Percentiles rank a stretch among this genome's conserved stretches.
phyloP scores from a whole-genome alignment of 768 basidiomycete genomes.

The Mycena floridula region DNA sequence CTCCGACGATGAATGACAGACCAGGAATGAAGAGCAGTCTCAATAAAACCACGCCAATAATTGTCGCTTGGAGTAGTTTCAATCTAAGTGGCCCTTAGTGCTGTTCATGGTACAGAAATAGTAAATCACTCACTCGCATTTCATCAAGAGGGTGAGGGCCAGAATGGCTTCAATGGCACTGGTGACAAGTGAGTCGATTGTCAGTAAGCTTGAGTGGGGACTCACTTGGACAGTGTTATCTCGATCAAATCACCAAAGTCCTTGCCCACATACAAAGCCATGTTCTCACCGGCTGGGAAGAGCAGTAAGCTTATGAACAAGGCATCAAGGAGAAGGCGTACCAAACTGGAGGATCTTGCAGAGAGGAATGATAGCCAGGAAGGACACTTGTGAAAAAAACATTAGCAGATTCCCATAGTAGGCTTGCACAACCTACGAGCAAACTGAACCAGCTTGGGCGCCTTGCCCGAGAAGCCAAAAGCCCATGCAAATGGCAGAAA shows the following conservation, averaged over 20 bases:
- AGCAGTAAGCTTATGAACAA: no score
- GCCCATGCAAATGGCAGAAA: slow-evolving; percentile 38
- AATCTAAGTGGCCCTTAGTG: no score
- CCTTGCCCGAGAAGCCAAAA: slow-evolving; percentile 9
- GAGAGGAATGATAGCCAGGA: slow-evolving; percentile 44
- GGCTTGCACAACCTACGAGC: slow-evolving; percentile 18
- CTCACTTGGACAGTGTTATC: slow-evolving; percentile 47
- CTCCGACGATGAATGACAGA: slow-evolving; percentile 36
- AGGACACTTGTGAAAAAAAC: slow-evolving; percentile 29
- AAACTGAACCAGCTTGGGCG: slow-evolving; percentile 18
- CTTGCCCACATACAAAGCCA: slow-evolving; percentile 42
- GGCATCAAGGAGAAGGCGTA: no score
- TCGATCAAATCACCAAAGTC: slow-evolving; percentile 43
- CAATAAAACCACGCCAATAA: slow-evolving; percentile 38
- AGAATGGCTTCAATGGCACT: slow-evolving; percentile 46
- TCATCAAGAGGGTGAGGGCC: slow-evolving; percentile 37
- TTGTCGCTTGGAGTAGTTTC: slow-evolving; percentile 38
- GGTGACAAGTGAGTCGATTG: neutral
- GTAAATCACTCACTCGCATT: slow-evolving; percentile 37
- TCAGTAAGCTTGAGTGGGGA: neutral
- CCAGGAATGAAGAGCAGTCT: slow-evolving; percentile 41
- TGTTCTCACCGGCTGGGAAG: slow-evolving; percentile 46
- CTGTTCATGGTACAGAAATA: slow-evolving; percentile 20
- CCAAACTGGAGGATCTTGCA: no score
- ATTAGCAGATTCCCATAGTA: slow-evolving; percentile 17